phyloP scores from a whole-genome alignment of 306 rosid species.

The Vigna trinervia region DNA sequence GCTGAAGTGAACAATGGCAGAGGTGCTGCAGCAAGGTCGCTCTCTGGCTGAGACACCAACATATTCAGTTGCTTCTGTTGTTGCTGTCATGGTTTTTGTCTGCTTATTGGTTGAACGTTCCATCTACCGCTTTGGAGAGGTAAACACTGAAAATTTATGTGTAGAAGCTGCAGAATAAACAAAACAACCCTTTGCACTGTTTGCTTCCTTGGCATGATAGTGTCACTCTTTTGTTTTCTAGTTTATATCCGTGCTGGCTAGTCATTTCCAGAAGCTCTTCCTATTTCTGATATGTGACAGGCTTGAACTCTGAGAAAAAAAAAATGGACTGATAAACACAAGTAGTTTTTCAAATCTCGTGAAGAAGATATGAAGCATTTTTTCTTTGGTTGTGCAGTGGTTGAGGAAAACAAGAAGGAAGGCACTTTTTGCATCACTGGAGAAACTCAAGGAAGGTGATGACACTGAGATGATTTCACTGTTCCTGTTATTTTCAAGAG shows the following conservation, averaged over 20 bases:
- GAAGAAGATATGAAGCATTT: constrained; percentile 15
- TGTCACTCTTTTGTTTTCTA: not conserved
- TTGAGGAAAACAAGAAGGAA: constrained; percentile 85
- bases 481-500: not conserved
- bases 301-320: not conserved
- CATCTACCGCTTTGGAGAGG: constrained; percentile 85
- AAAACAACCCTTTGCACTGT: not conserved
- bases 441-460: constrained; percentile 94
- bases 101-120: constrained; percentile 86
- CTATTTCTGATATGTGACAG: not conserved
- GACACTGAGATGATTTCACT: not conserved
- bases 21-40: constrained; percentile 55
- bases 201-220: not conserved
- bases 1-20: constrained; percentile 49
- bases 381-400: constrained; percentile 66
- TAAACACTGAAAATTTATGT: constrained; percentile 16
- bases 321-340: not conserved
- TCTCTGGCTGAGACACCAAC: constrained; percentile 97
- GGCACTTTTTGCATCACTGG: constrained; percentile 86
- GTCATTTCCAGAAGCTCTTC: not conserved
- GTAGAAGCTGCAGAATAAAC: not conserved
- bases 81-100: constrained; percentile 86
- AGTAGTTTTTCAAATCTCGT: constrained; percentile 25
- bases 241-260: not conserved
- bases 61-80: constrained; percentile 88